phyloP scores from a whole-genome alignment of 306 rosid genomes.

The Hippophae tibetana region DNA sequence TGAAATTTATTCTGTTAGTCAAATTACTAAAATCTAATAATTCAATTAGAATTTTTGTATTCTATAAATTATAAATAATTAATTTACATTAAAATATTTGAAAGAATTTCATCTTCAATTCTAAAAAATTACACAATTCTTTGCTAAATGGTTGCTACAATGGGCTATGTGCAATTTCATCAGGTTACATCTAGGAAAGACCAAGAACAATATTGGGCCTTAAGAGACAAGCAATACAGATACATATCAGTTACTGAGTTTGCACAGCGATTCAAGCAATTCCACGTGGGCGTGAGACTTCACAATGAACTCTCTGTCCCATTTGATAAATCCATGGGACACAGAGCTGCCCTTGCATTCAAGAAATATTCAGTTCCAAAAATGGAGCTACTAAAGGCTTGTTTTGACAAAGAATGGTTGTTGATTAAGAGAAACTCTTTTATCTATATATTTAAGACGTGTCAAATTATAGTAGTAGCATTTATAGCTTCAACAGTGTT shows the following conservation, averaged over 20 bases:
- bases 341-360: conserved; percentile 39
- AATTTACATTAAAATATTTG: too few relatives aligned
- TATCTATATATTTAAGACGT: conserved; percentile 25
- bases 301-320: conserved; percentile 25
- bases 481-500: conserved; percentile 34
- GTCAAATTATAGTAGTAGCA: conserved; percentile 29
- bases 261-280: conserved; percentile 28
- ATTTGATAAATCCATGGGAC: conserved; percentile 48
- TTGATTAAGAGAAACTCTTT: conserved; percentile 56
- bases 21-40: too few relatives aligned
- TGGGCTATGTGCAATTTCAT: too few relatives aligned
- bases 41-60: too few relatives aligned
- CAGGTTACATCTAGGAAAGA: conserved; percentile 15
- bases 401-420: conserved; percentile 47
- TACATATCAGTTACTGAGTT: conserved; percentile 37
- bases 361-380: conserved; percentile 27
- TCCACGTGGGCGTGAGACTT: conserved; percentile 30
- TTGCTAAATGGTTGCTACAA: too few relatives aligned
- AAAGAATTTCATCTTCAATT: too few relatives aligned
- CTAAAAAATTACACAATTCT: too few relatives aligned
- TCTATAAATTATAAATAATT: too few relatives aligned
- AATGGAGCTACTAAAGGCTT: conserved; percentile 41
- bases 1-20: too few relatives aligned
- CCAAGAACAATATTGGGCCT: conserved; percentile 39
- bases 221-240: conserved; percentile 28